These are phyloP conservation scores for Dryas alaskensis DNA, from an alignment of 306 rosid species.

Conservation along the genomic window DNA sequence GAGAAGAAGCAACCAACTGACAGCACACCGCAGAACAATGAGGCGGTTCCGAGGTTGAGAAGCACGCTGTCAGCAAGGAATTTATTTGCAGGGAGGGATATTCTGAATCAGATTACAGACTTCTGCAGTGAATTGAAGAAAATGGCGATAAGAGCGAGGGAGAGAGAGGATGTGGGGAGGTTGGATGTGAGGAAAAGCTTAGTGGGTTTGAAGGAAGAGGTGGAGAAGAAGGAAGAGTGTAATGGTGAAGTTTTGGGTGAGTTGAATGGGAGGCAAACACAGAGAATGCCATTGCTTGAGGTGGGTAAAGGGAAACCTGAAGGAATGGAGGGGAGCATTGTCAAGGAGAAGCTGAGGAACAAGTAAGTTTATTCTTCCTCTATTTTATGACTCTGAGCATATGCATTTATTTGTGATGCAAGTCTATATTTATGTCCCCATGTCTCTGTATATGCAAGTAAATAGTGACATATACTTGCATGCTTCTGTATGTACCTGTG, in stretches of 20 bases:
- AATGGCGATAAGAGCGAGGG: conserved; percentile 59
- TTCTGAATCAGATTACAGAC: conserved; percentile 79
- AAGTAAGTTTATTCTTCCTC: conserved; percentile 43
- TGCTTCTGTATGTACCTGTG: background rate
- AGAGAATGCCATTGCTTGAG: conserved; percentile 60
- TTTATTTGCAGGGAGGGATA: conserved; percentile 69
- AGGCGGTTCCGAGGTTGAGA: conserved; percentile 51
- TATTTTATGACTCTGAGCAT: background rate
- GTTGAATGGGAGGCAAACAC: conserved; percentile 44
- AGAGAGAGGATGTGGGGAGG: conserved; percentile 53
- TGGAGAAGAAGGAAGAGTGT: conserved; percentile 24
- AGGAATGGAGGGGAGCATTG: conserved; percentile 32
- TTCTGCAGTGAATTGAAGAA: conserved; percentile 85
- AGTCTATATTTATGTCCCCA: background rate
- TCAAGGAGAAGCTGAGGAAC: conserved; percentile 49
- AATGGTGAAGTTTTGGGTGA: conserved; percentile 35
- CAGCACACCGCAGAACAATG: conserved; percentile 32
- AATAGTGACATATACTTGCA: no score
- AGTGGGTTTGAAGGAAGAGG: conserved; percentile 32
- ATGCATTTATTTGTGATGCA: background rate
- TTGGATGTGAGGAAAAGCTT: conserved; percentile 26
- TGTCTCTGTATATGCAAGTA: background rate
- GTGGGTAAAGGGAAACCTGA: conserved; percentile 34
- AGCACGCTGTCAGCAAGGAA: conserved; percentile 76
- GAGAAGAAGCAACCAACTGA: conserved; percentile 53